Conservation (phyloP, 306 rosid genomes). For the Boehmeria nivea region DNA sequence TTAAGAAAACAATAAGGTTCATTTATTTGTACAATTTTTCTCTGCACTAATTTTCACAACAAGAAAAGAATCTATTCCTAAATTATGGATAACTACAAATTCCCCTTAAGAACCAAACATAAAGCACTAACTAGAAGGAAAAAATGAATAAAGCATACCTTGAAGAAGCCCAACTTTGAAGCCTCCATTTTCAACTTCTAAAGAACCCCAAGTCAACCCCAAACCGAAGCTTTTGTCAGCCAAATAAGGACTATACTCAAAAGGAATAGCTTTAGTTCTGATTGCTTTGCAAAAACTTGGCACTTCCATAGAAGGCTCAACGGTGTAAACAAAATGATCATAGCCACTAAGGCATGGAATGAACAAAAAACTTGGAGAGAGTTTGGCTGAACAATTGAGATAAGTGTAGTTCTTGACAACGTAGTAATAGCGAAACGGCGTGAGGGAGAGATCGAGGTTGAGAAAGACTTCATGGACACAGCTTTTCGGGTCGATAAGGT, state of each 20-base stretch:
- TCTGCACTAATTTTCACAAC: too few relatives aligned
- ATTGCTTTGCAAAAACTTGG: conserved; percentile 46
- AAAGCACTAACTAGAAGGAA: background rate
- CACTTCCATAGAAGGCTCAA: conserved; percentile 36
- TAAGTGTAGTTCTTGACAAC: conserved; percentile 43
- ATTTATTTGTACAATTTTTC: too few relatives aligned
- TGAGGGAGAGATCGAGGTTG: conserved; percentile 54
- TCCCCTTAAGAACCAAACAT: too few relatives aligned
- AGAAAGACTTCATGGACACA: conserved; percentile 66
- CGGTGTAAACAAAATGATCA: conserved; percentile 49
- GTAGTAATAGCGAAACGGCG: conserved; percentile 53
- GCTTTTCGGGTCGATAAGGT: conserved; percentile 54
- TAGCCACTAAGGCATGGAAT: conserved; percentile 61
- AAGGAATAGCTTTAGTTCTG: conserved; percentile 65
- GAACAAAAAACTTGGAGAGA: conserved; percentile 27
- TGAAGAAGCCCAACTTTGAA: conserved; percentile 22
- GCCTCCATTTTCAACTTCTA: conserved; percentile 2
- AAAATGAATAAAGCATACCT: conserved; percentile 24
- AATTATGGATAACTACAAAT: too few relatives aligned
- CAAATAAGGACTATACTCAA: conserved; percentile 60
- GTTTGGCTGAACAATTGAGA: conserved; percentile 49
- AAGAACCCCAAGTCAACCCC: conserved; percentile 49
- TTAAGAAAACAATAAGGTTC: too few relatives aligned
- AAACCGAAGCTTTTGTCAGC: conserved; percentile 68
- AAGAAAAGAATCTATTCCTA: too few relatives aligned